These are phyloP conservation scores for Saccharomyces jurei DNA, from an alignment of 805 yeast genomes.

Conservation along the genomic window DNA sequence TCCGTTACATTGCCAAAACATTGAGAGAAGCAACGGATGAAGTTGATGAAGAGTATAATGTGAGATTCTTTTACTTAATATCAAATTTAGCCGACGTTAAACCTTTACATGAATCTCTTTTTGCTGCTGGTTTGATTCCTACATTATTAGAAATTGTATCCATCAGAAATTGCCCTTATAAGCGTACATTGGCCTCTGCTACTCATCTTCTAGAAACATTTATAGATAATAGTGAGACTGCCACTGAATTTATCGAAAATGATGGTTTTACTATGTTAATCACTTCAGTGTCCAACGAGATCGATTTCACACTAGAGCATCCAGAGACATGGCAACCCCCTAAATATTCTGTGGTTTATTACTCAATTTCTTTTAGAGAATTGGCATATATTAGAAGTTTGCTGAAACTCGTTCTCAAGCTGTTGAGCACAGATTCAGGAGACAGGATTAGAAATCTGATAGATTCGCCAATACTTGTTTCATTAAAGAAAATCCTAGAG, in stretches of 20 bases:
- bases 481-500: conserved; percentile 50
- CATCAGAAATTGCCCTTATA: conserved; percentile 41
- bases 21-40: conserved; percentile 33
- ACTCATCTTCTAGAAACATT: conserved; percentile 46
- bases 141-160: conserved; percentile 56
- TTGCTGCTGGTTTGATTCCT: conserved; percentile 69
- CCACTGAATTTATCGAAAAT: conserved; percentile 55
- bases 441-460: conserved; percentile 78
- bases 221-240: conserved; percentile 39
- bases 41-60: conserved; percentile 41
- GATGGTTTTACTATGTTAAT: conserved; percentile 62
- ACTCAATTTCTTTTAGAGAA: conserved; percentile 50
- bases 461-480: conserved; percentile 68
- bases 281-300: conserved; percentile 53
- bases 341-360: conserved; percentile 40
- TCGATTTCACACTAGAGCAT: conserved; percentile 51
- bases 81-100: conserved; percentile 53
- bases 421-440: conserved; percentile 68
- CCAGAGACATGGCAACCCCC: conserved; percentile 56
- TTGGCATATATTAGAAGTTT: conserved; percentile 50
- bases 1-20: conserved; percentile 53
- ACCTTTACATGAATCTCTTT: conserved; percentile 46
- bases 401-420: conserved; percentile 52
- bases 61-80: conserved; percentile 50
- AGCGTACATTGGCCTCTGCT: conserved; percentile 56